Conservation (phyloP, 139 green algal genomes). For the Haematococcus lacustris region DNA sequence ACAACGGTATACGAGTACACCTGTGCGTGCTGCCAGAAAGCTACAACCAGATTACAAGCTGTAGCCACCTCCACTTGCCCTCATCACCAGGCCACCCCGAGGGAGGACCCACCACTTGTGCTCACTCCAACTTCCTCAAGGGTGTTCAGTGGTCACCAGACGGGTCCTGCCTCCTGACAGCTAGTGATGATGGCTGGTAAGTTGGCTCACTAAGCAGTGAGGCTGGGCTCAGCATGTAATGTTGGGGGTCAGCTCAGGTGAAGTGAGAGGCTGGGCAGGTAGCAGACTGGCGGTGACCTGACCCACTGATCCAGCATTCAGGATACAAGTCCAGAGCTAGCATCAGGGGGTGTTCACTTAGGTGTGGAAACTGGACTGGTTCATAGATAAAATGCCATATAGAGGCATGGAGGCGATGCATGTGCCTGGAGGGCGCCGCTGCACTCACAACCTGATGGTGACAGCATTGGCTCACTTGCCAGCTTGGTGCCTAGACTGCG, state of each 20-base stretch:
- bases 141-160: slow-evolving; percentile 75
- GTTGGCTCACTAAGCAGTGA: background rate
- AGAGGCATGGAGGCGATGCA: background rate
- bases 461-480: background rate
- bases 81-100: too few relatives aligned
- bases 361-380: background rate
- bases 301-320: background rate
- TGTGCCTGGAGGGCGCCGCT: background rate
- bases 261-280: background rate
- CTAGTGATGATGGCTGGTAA: slow-evolving; percentile 67
- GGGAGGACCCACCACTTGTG: too few relatives aligned
- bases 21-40: too few relatives aligned
- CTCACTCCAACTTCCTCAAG: slow-evolving; percentile 73
- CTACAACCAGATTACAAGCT: too few relatives aligned
- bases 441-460: background rate
- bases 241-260: background rate
- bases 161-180: slow-evolving; percentile 67
- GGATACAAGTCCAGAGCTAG: background rate
- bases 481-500: background rate
- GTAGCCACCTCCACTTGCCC: too few relatives aligned
- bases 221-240: background rate
- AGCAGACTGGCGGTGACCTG: background rate
- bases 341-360: background rate
- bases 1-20: too few relatives aligned
- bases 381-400: background rate